phyloP scores from a whole-genome alignment of 108 stramenopile genomes.

The Nannochloropsis granulata region DNA sequence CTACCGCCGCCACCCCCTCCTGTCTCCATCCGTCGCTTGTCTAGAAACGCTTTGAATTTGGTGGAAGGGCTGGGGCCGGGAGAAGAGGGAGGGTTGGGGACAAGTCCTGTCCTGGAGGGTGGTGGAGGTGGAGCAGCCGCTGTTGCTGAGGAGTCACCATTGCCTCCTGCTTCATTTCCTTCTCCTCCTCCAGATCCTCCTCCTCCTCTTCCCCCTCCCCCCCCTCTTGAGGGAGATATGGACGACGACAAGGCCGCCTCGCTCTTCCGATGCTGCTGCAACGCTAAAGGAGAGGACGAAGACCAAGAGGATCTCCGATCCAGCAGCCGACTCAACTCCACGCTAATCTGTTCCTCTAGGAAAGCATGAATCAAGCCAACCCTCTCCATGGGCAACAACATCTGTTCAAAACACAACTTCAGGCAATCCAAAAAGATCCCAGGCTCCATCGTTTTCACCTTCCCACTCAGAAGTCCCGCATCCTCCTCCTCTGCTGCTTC shows the following conservation, averaged over 20 bases:
- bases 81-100: background rate
- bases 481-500: background rate
- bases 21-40: background rate
- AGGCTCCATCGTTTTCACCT: slow-evolving; percentile 8
- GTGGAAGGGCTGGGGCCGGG: background rate
- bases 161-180: background rate
- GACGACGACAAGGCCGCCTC: background rate
- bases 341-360: background rate
- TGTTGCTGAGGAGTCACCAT: background rate
- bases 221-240: background rate
- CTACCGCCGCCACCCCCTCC: background rate
- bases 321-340: background rate
- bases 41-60: background rate
- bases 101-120: background rate
- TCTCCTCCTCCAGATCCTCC: background rate
- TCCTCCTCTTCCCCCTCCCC: background rate
- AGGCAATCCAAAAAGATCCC: slow-evolving; percentile 9
- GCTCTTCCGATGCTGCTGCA: background rate
- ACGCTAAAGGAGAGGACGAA: background rate
- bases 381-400: background rate
- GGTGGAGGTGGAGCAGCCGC: background rate
- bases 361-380: background rate
- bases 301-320: background rate
- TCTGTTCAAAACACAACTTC: slow-evolving; percentile 25
- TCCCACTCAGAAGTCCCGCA: background rate